phyloP scores from a whole-genome alignment of 108 stramenopile species.

The Cyclotella baltica region DNA sequence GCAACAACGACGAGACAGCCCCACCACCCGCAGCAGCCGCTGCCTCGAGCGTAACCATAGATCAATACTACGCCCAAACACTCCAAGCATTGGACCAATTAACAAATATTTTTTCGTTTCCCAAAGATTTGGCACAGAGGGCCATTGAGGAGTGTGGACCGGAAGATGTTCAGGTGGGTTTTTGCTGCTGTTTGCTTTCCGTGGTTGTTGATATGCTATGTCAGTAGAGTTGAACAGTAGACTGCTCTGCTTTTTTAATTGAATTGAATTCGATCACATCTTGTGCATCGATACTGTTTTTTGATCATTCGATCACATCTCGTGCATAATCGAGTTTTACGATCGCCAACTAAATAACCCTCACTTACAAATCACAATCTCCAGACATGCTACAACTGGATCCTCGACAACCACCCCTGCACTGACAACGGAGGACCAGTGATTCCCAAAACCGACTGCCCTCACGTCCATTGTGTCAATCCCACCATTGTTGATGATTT shows the following conservation, averaged over 20 bases:
- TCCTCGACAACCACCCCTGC: conserved; percentile 64
- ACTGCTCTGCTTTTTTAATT: no score
- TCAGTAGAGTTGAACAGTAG: no score
- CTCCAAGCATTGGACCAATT: conserved; percentile 33
- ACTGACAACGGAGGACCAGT: conserved; percentile 75
- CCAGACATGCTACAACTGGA: conserved; percentile 71
- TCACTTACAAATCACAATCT: neutral
- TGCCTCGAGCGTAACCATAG: neutral
- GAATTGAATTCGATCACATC: no score
- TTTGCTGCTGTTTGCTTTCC: neutral
- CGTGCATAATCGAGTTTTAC: no score
- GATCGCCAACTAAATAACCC: no score
- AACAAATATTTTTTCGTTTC: conserved; percentile 28
- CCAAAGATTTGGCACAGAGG: conserved; percentile 11
- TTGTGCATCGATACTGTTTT: no score
- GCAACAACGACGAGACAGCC: neutral
- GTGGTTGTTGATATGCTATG: no score
- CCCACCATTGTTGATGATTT: conserved; percentile 1
- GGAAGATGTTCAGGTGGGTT: conserved; percentile 34
- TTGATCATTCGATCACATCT: no score
- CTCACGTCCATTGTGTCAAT: conserved; percentile 56
- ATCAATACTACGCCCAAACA: conserved; percentile 34
- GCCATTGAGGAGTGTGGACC: conserved; percentile 42
- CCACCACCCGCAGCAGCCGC: conserved; percentile 4
- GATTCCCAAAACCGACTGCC: conserved; percentile 72